Evolutionary conservation across 169 alveolate species (phyloP), one percentile per base, ranked within the genome.

Genomic region (Haemoproteus tartakovskyi): DNA sequence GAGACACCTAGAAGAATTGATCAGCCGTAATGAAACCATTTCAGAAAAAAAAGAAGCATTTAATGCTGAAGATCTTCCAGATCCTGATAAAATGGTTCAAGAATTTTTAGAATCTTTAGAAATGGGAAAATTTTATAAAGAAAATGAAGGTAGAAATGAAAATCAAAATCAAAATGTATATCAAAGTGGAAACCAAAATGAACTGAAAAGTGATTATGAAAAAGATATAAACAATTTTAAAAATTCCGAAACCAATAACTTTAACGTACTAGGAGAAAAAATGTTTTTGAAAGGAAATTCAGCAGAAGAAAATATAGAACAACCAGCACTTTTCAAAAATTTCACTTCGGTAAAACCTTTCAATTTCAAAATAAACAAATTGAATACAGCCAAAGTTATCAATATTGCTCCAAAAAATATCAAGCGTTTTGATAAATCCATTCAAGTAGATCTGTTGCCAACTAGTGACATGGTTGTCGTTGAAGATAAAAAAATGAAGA

Each of bases 391-490:
- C 36, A 70, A 54, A 18, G 54, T 14, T 46, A 70, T 70, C 41
- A 19, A 70, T 16, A 30, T 70, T 0, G 24, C 54, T 24, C 38
- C 29, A 27, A 70, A 70, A 14, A 22, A 2, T 11, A 47, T 70
- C 1, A 56, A 2, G 8, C n/a, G 29, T 14, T 70, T 70, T 70
- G 62, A 70, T 27, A 70, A 70, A 16, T 70, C 84, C 37, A 57
- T 56, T 43, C 84, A 70, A 38, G 84, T 70, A 2, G 33, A 70
- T n/a, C n/a, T n/a, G n/a, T n/a, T n/a, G n/a, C n/a, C n/a, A n/a
- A n/a, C n/a, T n/a, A n/a, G n/a, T n/a, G 16, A 1, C 27, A 22
- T 40, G 4, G 6, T n/a, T 0, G n/a, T 19, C 18, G 11, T 14
- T 36, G 74, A 26, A 1, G 48, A 18, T 2, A 48, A 16, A 37